Conservation (phyloP, 805 yeast genomes). For the Teunomyces panamensis region DNA sequence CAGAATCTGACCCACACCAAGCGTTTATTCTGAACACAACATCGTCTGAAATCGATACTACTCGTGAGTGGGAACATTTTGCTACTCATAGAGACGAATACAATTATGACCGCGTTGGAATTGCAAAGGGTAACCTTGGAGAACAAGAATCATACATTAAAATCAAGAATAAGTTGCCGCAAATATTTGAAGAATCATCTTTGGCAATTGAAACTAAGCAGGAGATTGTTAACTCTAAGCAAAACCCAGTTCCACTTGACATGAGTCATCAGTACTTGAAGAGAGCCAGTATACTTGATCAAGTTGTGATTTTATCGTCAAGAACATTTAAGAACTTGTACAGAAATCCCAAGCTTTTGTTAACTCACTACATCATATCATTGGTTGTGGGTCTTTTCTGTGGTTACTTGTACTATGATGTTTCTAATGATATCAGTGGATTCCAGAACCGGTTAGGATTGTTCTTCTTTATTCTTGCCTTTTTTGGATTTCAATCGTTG, state of each 20-base stretch:
- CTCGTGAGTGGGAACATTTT: constrained; percentile 83
- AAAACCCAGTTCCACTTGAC: constrained; percentile 24
- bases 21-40: constrained; percentile 21
- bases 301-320: constrained; percentile 70
- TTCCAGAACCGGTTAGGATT: constrained; percentile 94
- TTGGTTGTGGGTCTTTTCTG: constrained; percentile 76
- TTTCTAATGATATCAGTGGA: constrained; percentile 87
- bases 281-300: constrained; percentile 60
- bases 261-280: constrained; percentile 31
- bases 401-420: constrained; percentile 80
- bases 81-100: constrained; percentile 79
- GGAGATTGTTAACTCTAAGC: constrained; percentile 30
- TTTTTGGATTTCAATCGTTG: constrained; percentile 91
- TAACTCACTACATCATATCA: constrained; percentile 81
- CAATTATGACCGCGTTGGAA: constrained; percentile 24
- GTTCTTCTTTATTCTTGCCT: constrained; percentile 84
- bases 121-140: constrained; percentile 12
- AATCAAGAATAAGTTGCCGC: constrained; percentile 27
- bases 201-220: constrained; percentile 38
- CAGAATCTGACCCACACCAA: constrained; percentile 23
- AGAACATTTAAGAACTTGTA: constrained; percentile 90
- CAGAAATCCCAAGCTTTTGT: constrained; percentile 84
- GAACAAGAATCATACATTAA: constrained; percentile 20
- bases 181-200: constrained; percentile 36
- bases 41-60: constrained; percentile 49